phyloP scores from a whole-genome alignment of 495 filamentous ascomycete species.

The Echria macrotheca region DNA sequence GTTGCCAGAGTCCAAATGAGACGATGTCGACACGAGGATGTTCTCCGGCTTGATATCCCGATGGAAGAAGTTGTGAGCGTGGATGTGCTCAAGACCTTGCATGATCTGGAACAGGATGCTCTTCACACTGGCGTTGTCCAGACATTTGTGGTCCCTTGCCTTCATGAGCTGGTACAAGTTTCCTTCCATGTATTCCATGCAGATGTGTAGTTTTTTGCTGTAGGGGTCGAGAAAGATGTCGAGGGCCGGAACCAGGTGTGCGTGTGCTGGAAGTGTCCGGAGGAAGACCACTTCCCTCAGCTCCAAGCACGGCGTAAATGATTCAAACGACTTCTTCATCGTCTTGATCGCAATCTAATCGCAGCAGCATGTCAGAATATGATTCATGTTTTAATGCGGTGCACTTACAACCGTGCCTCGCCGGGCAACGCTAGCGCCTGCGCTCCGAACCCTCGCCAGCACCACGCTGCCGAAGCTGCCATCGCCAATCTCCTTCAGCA shows the following conservation, averaged over 20 bases:
- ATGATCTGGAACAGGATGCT: slow-evolving; percentile 97
- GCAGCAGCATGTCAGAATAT: slow-evolving; percentile 13
- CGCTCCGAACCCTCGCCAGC: slow-evolving; percentile 81
- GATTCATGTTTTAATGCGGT: background rate
- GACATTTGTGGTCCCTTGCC: slow-evolving; percentile 84
- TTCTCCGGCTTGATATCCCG: slow-evolving; percentile 99
- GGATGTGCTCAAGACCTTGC: slow-evolving; percentile 92
- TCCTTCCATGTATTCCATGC: slow-evolving; percentile 99
- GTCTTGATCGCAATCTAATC: slow-evolving; percentile 94
- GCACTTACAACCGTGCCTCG: slow-evolving; percentile 82
- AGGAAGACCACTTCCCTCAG: slow-evolving; percentile 96
- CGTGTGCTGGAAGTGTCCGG: slow-evolving; percentile 75
- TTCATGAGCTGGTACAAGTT: slow-evolving; percentile 99
- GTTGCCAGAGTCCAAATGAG: slow-evolving; percentile 67
- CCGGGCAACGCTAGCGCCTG: slow-evolving; percentile 81
- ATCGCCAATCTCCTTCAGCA: slow-evolving; percentile 97
- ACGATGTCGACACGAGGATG: slow-evolving; percentile 92
- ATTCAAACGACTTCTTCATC: slow-evolving; percentile 99
- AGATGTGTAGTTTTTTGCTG: slow-evolving; percentile 93
- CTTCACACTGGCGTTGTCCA: slow-evolving; percentile 90
- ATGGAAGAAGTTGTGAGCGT: slow-evolving; percentile 96
- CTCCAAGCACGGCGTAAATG: slow-evolving; percentile 81
- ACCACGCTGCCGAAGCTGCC: slow-evolving; percentile 97
- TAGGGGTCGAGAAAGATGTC: slow-evolving; percentile 98
- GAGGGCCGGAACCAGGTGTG: slow-evolving; percentile 89